Evolutionary conservation across 306 rosid genomes (phyloP).

Genomic region (Malus fusca): DNA sequence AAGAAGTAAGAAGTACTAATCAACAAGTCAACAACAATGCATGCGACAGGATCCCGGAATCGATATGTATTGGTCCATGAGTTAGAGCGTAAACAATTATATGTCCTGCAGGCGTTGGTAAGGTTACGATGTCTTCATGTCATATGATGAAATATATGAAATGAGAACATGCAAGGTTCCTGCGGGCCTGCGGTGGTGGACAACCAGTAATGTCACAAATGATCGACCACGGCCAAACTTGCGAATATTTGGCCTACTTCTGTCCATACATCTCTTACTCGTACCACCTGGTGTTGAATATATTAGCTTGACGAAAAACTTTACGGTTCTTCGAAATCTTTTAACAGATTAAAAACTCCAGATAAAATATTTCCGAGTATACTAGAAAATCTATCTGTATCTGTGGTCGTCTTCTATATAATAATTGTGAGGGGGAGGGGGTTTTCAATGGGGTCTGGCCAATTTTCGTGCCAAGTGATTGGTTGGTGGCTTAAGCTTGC

Average conservation of each 20-base stretch:
- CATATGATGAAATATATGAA: slow-evolving; percentile 12
- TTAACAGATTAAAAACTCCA: neutral
- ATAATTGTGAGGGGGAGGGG: too few species aligned
- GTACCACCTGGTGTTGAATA: too few species aligned
- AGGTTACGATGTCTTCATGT: slow-evolving; percentile 12
- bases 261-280: neutral
- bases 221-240: neutral
- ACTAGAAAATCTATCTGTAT: neutral
- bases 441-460: neutral
- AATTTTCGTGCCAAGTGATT: neutral
- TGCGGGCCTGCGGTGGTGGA: neutral
- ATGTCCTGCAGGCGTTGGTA: slow-evolving; percentile 4
- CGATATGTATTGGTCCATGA: slow-evolving; percentile 33
- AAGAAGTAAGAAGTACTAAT: neutral
- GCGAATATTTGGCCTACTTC: neutral
- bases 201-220: neutral
- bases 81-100: neutral
- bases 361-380: neutral
- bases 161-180: slow-evolving; percentile 22
- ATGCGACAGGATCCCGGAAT: slow-evolving; percentile 34
- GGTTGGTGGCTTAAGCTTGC: neutral
- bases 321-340: neutral
- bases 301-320: neutral
- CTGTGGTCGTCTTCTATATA: neutral
- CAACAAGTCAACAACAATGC: neutral